Base-by-base conservation (phyloP, 208 protist genomes). In the Acanthamoeba culbertsoni region DNA sequence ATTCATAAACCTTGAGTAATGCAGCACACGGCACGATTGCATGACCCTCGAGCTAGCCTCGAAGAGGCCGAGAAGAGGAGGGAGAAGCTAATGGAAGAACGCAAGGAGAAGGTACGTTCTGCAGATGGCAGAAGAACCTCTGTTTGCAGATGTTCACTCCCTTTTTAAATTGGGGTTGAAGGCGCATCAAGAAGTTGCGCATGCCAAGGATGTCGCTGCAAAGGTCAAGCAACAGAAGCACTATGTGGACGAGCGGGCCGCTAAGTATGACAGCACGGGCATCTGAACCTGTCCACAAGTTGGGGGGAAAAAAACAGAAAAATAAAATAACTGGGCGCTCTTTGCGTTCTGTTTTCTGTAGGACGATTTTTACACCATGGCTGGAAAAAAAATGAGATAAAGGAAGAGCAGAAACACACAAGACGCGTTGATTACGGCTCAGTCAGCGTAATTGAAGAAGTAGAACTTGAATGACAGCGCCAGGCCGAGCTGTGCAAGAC, bases 381-480 rank as follows among this genome's bases (percentile, higher is more conserved):
- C n/a, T n/a, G n/a, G 51, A 23, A 14, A 14, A 59, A 59, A 23
- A 59, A 59, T 59, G 51, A 23, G 51, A 59, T 59, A 23, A 23
- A 59, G 14, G 51, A 14, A 59, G 51, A 59, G 14, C 51, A 14
- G 51, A 14, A 59, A 23, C 16, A 59, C 23, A 59, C 51, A n/a
- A n/a, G 16, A n/a, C 14, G 51, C 51, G 16, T 14, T 59, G 51
- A 14, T 59, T 14, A 14, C 16, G 23, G 16, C 55, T 75, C 63
- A 75, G 37, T 86, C 51, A 7, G 77, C 31, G 35, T 91, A 91
- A n/a, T 62, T 26, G 84, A 91, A 91, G 59, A 91, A 91, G 84
- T 91, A 91, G 37, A 91, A 28, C 84, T 91, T 91, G 84, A 91
- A 40, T 23, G 84, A 71, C 26, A 91, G 57, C 16, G 84, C 84